phyloP scores from a whole-genome alignment of 352 stramenopile genomes.

The Hyaloperonospora brassicae region DNA sequence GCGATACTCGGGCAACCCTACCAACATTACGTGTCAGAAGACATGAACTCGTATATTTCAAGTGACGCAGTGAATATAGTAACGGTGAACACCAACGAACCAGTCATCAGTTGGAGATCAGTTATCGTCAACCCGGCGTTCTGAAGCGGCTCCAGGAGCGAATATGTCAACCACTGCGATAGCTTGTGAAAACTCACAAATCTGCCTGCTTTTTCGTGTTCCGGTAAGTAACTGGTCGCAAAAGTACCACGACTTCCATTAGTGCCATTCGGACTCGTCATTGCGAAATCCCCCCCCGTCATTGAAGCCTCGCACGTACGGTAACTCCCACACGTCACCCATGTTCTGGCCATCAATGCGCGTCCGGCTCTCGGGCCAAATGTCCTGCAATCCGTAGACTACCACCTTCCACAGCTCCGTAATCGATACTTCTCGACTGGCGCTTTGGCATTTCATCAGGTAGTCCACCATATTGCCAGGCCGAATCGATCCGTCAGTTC shows the following conservation, averaged over 20 bases:
- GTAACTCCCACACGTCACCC: constrained; percentile 80
- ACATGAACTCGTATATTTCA: constrained; percentile 1
- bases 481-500: constrained; percentile 34
- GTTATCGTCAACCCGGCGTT: constrained; percentile 74
- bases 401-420: constrained; percentile 70
- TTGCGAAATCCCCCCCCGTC: not conserved
- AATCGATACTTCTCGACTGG: constrained; percentile 53
- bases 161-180: constrained; percentile 86
- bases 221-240: constrained; percentile 34
- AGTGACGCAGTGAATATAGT: not conserved
- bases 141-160: constrained; percentile 78
- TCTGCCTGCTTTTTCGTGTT: constrained; percentile 40
- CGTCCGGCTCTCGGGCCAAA: constrained; percentile 78
- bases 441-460: constrained; percentile 45
- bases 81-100: constrained; percentile 6
- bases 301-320: constrained; percentile 23
- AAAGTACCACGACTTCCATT: not conserved
- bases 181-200: constrained; percentile 87
- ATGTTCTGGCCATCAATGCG: constrained; percentile 66
- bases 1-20: constrained; percentile 74
- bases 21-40: not conserved
- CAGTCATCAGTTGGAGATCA: constrained; percentile 61
- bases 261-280: not conserved
- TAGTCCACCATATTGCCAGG: constrained; percentile 81
- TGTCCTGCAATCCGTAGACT: constrained; percentile 73